Evolutionary conservation across 352 stramenopile genomes (phyloP).

Genomic region (Globisporangium megalacanthum): DNA sequence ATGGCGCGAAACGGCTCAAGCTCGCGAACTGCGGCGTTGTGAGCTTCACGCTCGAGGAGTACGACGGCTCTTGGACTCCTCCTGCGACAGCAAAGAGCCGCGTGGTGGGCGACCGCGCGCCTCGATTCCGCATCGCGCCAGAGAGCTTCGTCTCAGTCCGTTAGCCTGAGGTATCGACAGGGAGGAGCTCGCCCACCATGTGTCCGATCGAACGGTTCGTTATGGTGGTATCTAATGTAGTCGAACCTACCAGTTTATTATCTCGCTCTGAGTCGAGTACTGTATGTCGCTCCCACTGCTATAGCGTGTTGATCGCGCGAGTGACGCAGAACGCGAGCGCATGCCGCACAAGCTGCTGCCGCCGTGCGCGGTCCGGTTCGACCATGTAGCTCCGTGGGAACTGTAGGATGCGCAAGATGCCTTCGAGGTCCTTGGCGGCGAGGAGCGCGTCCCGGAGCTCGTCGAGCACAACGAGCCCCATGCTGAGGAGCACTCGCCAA

Average conservation of each 20-base stretch:
- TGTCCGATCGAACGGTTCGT: no score
- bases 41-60: constrained; percentile 60
- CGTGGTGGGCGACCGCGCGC: not conserved
- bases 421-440: constrained; percentile 45
- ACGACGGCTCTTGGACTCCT: not conserved
- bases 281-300: not conserved
- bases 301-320: constrained; percentile 33
- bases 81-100: not conserved
- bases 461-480: constrained; percentile 74
- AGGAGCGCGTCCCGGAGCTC: constrained; percentile 53
- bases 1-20: constrained; percentile 44
- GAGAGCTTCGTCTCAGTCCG: constrained; percentile 27
- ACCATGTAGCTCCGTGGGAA: constrained; percentile 47
- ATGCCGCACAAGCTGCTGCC: constrained; percentile 49
- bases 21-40: constrained; percentile 77
- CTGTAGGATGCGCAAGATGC: constrained; percentile 64
- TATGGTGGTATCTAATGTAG: no score
- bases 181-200: not conserved
- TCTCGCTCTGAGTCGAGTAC: not conserved
- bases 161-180: not conserved
- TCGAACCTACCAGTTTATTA: no score
- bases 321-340: constrained; percentile 63
- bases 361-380: constrained; percentile 30
- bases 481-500: constrained; percentile 74
- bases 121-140: constrained; percentile 31